Base-by-base conservation (phyloP, 1,284 basidiomycete species). In the Golubevia pallescens region DNA sequence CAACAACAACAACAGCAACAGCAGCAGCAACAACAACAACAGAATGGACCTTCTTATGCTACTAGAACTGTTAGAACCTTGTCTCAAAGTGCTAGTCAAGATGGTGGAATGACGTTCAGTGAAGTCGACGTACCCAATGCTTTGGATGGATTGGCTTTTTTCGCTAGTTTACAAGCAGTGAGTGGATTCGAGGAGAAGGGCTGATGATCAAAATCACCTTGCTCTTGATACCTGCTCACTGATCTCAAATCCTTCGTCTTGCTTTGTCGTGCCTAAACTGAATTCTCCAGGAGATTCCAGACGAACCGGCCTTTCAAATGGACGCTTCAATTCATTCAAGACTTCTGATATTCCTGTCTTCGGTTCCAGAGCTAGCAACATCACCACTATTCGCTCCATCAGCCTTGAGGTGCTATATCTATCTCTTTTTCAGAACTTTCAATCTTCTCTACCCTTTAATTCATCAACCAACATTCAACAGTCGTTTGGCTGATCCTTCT, bases 341-440 rank as follows among this genome's bases (percentile, higher is more conserved):
- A 13, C 63, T 78, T 16, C 70, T 78, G 57, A 68, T 69, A 66
- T 78, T 78, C 61, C 62, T 78, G 21, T 65, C 67, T 28, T 73
- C 72, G 3, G 69, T 77, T 57, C 71, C 65, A 61, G 70, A 78
- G 61, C 69, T 78, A 10, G 64, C 72, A n/a, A 74, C 63, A 34
- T 77, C 74, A 21, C 69, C 74, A 1, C 65, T 77, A 6, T 77
- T 78, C 60, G 73, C 71, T 20, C 72, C 74, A 5, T 68, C 70
- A 14, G 72, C 73, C 13, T 65, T 78, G 23, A 59, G 72, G 14
- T 70, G 72, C 57, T 77, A 75, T 62, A 70, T 78, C 63, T 70
- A 72, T 23, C 72, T 76, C 53, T 78, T 76, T 60, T 78, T 78
- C 42, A 63, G 69, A 62, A 77, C 73, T 64, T 72, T 74, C 68